A percentile compares a stretch with the other conserved stretches of the same genome.
Evolutionary conservation across 2,329 filamentous ascomycete species (phyloP).

Genomic region (Alternaria ventricosa): DNA sequence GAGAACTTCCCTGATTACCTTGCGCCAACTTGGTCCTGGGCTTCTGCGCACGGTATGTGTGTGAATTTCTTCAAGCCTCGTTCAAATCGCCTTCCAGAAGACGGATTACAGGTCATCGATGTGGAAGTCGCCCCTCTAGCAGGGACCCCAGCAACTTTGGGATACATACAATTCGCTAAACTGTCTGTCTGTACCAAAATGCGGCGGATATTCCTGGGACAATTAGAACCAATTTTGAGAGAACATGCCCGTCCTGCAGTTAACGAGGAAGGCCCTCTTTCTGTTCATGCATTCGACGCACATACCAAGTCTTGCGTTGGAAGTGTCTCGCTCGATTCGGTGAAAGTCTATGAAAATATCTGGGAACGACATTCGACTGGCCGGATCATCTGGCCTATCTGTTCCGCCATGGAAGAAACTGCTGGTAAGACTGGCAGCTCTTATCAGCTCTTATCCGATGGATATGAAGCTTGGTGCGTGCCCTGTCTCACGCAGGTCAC

Average conservation of each 20-base stretch:
- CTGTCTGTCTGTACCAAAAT: neutral
- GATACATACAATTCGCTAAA: neutral
- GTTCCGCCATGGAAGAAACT: neutral
- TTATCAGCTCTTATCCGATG: neutral
- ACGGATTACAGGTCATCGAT: neutral
- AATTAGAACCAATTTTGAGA: too few relatives aligned
- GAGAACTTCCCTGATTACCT: neutral
- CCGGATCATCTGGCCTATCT: too few relatives aligned
- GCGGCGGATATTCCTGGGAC: neutral
- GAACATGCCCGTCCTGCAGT: too few relatives aligned
- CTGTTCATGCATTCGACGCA: neutral
- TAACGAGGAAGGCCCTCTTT: neutral
- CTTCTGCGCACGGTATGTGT: neutral
- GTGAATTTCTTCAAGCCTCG: neutral
- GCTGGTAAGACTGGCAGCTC: neutral
- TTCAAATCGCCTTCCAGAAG: neutral
- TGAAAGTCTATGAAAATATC: neutral
- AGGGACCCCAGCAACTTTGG: neutral
- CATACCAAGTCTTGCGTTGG: neutral
- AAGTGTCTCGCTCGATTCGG: accelerated
- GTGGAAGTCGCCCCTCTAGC: neutral
- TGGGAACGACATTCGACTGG: neutral
- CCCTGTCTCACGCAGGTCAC: neutral
- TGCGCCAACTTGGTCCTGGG: neutral
- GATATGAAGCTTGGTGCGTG: neutral